Evolutionary conservation across 2,329 filamentous ascomycete species (phyloP).

Genomic region (Albophoma yamanashiensis): DNA sequence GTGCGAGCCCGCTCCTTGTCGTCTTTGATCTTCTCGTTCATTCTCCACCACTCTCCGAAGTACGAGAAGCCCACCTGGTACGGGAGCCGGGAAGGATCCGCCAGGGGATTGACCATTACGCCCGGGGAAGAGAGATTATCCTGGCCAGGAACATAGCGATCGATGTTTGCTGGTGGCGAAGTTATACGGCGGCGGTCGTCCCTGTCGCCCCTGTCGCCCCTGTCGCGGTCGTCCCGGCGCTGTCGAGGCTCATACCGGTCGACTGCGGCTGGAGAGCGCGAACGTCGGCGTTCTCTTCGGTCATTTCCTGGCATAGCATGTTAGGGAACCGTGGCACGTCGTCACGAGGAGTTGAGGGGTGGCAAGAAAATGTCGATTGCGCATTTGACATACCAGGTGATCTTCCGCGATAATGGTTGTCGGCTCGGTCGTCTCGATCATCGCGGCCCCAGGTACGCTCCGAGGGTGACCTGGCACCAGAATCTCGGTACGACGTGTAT

Average conservation of each 20-base stretch:
- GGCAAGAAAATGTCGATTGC: neutral
- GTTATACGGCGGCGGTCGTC: constrained; percentile 53
- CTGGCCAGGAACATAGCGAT: constrained; percentile 74
- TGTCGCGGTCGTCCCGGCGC: constrained; percentile 56
- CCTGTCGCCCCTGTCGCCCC: constrained; percentile 51
- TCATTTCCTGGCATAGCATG: constrained; percentile 36
- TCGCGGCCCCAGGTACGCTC: constrained; percentile 45
- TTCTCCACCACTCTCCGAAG: constrained; percentile 79
- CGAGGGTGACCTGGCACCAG: constrained; percentile 38
- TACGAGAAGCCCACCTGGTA: constrained; percentile 81
- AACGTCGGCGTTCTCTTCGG: constrained; percentile 50
- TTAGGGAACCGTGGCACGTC: neutral
- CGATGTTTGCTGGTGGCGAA: constrained; percentile 61
- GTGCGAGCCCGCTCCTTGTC: constrained; percentile 63
- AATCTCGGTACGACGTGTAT: constrained; percentile 42
- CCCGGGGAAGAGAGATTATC: constrained; percentile 37
- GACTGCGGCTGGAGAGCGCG: constrained; percentile 59
- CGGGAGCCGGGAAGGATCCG: constrained; percentile 60
- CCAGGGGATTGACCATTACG: constrained; percentile 50
- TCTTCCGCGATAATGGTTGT: constrained; percentile 44
- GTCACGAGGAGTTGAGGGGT: neutral
- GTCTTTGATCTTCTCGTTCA: constrained; percentile 73
- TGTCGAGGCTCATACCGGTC: constrained; percentile 67
- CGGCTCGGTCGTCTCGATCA: constrained; percentile 37
- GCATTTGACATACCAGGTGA: constrained; percentile 53